phyloP scores from a whole-genome alignment of 306 rosid species.

The Hippophae rhamnoides region DNA sequence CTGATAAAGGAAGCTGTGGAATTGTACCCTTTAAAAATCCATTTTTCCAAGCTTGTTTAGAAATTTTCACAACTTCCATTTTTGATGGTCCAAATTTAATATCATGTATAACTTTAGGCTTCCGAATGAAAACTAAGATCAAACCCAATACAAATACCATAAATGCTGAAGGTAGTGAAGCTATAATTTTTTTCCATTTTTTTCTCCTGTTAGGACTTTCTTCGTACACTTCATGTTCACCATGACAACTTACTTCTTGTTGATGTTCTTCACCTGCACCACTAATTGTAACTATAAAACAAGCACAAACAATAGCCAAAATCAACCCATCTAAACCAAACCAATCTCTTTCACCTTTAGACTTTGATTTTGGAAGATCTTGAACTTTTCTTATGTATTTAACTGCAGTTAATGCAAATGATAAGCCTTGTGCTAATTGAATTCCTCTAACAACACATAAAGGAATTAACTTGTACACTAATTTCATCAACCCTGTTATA shows the following conservation, averaged over 20 bases:
- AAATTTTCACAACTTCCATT: slow-evolving; percentile 30
- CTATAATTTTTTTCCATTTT: slow-evolving; percentile 22
- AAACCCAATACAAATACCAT: slow-evolving; percentile 44
- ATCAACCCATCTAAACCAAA: slow-evolving; percentile 67
- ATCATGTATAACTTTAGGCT: slow-evolving; percentile 36
- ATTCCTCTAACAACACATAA: slow-evolving; percentile 57
- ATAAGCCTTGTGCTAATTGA: slow-evolving; percentile 68
- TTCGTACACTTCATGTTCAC: not conserved
- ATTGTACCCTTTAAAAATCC: slow-evolving; percentile 58
- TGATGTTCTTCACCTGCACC: slow-evolving; percentile 39
- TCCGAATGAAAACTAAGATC: slow-evolving; percentile 44
- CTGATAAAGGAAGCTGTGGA: slow-evolving; percentile 52
- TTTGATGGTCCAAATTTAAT: slow-evolving; percentile 54
- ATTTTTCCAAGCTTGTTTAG: slow-evolving; percentile 47
- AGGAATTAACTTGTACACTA: slow-evolving; percentile 50
- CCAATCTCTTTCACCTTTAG: slow-evolving; percentile 37
- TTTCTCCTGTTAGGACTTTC: not conserved
- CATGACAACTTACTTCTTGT: not conserved
- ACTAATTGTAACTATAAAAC: slow-evolving; percentile 43
- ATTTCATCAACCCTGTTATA: slow-evolving; percentile 47
- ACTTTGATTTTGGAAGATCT: slow-evolving; percentile 37
- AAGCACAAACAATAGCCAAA: slow-evolving; percentile 40
- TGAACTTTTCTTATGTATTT: slow-evolving; percentile 46
- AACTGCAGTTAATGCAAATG: slow-evolving; percentile 56
- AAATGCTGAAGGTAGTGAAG: slow-evolving; percentile 55